Evolutionary conservation across 2,329 filamentous ascomycete genomes (phyloP).

Genomic region (Chrysoporthe puriensis): DNA sequence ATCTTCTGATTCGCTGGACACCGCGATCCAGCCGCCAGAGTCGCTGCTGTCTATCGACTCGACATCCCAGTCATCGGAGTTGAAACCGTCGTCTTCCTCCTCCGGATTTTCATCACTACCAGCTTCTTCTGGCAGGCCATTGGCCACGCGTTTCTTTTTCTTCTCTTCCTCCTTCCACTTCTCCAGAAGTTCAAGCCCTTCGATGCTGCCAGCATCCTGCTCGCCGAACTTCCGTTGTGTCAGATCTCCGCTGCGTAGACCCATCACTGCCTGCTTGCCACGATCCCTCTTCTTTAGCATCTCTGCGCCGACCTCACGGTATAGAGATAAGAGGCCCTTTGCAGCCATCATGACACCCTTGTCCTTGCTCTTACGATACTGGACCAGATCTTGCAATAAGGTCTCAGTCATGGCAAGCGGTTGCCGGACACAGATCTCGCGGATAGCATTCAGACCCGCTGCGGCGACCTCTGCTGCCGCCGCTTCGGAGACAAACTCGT

Average conservation of each 20-base stretch:
- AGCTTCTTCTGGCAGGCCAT: slow-evolving; percentile 66
- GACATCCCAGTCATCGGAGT: slow-evolving; percentile 68
- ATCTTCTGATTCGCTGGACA: slow-evolving; percentile 76
- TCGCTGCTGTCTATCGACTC: slow-evolving; percentile 65
- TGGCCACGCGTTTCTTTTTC: slow-evolving; percentile 71
- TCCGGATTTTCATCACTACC: slow-evolving; percentile 66
- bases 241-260: slow-evolving; percentile 71
- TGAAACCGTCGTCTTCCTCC: slow-evolving; percentile 63
- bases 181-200: slow-evolving; percentile 88
- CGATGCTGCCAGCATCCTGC: slow-evolving; percentile 78
- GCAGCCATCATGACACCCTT: slow-evolving; percentile 99
- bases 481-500: slow-evolving; percentile 97
- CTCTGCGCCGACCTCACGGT: slow-evolving; percentile 87
- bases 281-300: slow-evolving; percentile 88
- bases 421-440: slow-evolving; percentile 90
- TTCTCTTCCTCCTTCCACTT: slow-evolving; percentile 93
- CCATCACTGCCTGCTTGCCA: slow-evolving; percentile 88
- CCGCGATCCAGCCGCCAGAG: slow-evolving; percentile 91
- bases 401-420: slow-evolving; percentile 97
- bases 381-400: slow-evolving; percentile 90
- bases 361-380: slow-evolving; percentile 96
- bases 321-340: slow-evolving; percentile 86
- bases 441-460: slow-evolving; percentile 90
- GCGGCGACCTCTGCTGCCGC: slow-evolving; percentile 88
- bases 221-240: slow-evolving; percentile 83